Percentiles rank a stretch among this genome's conserved stretches.
phyloP scores from a whole-genome alignment of 768 basidiomycete genomes.

The Saitozyma podzolica region DNA sequence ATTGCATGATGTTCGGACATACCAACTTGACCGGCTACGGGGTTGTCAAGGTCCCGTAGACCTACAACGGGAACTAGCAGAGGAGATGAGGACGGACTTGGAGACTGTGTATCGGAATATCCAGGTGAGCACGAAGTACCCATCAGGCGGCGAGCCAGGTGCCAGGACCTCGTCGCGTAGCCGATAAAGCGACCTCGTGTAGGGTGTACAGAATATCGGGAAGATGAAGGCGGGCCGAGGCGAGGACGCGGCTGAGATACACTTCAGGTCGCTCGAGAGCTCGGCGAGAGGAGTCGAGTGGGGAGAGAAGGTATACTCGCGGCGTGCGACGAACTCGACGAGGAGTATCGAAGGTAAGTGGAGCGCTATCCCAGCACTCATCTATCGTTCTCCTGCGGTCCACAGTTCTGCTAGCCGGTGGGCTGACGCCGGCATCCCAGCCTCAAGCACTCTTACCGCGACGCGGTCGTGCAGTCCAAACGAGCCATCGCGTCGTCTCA shows the following conservation, averaged over 20 bases:
- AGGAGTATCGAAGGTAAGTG: slow-evolving; percentile 16
- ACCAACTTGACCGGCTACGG: slow-evolving; percentile 73
- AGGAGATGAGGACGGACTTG: slow-evolving; percentile 75
- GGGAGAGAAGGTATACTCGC: neutral
- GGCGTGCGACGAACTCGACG: slow-evolving; percentile 9
- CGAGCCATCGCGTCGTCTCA: slow-evolving; percentile 64
- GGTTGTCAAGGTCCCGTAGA: slow-evolving; percentile 68
- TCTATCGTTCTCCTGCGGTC: no score
- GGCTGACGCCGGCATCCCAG: slow-evolving; percentile 51
- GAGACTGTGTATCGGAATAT: slow-evolving; percentile 64
- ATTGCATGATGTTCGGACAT: slow-evolving; percentile 64
- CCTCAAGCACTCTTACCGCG: slow-evolving; percentile 64
- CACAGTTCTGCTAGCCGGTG: no score
- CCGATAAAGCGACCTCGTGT: neutral
- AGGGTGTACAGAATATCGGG: slow-evolving; percentile 11
- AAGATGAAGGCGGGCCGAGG: no score
- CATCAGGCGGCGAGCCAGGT: neutral
- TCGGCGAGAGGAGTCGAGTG: no score
- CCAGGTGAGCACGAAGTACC: slow-evolving; percentile 58
- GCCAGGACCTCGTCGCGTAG: neutral
- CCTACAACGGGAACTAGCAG: slow-evolving; percentile 70
- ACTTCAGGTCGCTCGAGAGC: neutral
- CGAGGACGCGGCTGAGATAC: neutral
- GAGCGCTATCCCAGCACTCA: neutral
- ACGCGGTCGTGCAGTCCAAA: slow-evolving; percentile 73